Evolutionary conservation across 78 protist species (phyloP).

Genomic region (Paratrimastix pyriformis): DNA sequence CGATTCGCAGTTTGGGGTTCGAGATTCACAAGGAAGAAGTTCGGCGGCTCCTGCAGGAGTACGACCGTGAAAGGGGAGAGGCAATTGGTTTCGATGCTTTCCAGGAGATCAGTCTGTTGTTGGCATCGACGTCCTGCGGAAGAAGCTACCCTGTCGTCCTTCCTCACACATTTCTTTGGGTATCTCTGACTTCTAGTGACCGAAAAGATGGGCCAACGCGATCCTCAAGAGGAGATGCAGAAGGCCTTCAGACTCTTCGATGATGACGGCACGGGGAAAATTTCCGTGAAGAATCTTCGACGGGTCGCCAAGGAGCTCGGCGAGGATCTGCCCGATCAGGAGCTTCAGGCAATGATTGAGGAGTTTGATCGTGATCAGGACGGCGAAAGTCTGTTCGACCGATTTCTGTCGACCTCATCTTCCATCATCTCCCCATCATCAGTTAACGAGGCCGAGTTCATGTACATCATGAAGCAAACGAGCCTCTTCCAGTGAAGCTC

Average conservation of each 20-base stretch:
- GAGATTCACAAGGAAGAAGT: conserved; percentile 28
- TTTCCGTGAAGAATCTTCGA: conserved; percentile 24
- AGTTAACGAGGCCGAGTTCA: conserved; percentile 29
- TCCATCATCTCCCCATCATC: neutral
- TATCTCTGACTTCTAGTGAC: neutral
- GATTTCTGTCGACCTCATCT: neutral
- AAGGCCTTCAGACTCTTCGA: conserved; percentile 41
- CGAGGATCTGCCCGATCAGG: conserved; percentile 26
- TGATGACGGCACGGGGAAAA: conserved; percentile 38
- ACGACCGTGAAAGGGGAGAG: neutral
- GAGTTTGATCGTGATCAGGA: conserved; percentile 46
- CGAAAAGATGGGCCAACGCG: conserved; percentile 2
- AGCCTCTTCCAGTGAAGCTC: too few species aligned
- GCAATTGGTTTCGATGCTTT: conserved; percentile 19
- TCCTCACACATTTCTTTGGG: neutral
- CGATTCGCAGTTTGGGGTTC: conserved; percentile 32
- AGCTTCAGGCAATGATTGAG: conserved; percentile 46
- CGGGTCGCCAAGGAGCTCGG: conserved; percentile 37
- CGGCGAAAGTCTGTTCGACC: conserved; percentile 18
- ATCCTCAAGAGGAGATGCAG: conserved; percentile 27
- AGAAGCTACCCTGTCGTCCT: neutral
- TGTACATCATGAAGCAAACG: conserved; percentile 28
- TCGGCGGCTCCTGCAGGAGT: conserved; percentile 15
- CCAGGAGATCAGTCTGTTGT: conserved; percentile 8
- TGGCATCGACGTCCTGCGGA: neutral